Percentiles rank a stretch among this genome's conserved stretches.
Conservation (phyloP, 2,329 filamentous ascomycete genomes). For the Penicillium concentricum region DNA sequence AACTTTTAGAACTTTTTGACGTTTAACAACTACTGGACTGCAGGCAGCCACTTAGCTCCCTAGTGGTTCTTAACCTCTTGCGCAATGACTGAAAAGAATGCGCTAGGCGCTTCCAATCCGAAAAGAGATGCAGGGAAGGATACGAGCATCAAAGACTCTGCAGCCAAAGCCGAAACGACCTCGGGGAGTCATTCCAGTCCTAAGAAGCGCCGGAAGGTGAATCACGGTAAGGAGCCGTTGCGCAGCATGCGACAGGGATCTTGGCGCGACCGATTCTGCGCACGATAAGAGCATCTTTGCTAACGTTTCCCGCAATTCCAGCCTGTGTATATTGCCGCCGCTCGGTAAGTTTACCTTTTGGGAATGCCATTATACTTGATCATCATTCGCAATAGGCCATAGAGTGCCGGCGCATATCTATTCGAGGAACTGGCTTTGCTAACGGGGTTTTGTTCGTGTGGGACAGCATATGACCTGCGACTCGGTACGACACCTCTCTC, state of each 20-base stretch:
- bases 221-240: conserved; percentile 67
- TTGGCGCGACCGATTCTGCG: conserved; percentile 14
- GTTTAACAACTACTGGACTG: conserved; percentile 22
- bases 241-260: conserved; percentile 29
- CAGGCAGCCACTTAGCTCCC: conserved; percentile 25
- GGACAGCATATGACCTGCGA: conserved; percentile 88
- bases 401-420: conserved; percentile 3
- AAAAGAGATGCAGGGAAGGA: conserved; percentile 29
- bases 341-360: conserved; percentile 67
- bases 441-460: conserved; percentile 45
- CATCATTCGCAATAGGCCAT: conserved; percentile 18
- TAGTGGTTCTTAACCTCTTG: conserved; percentile 20
- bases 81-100: conserved; percentile 33
- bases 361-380: conserved; percentile 10
- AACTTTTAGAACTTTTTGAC: conserved; percentile 10
- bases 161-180: conserved; percentile 35
- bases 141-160: conserved; percentile 31
- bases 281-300: conserved; percentile 21
- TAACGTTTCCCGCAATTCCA: conserved; percentile 47
- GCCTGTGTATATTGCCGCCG: conserved; percentile 86
- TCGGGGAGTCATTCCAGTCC: conserved; percentile 53
- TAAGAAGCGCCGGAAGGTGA: conserved; percentile 85
- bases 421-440: conserved; percentile 41
- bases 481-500: conserved; percentile 61
- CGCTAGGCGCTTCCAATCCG: conserved; percentile 25